A percentile compares a stretch with the other conserved stretches of the same genome.
Conservation (phyloP, 2,329 filamentous ascomycete species). For the Ophiostoma ulmi region DNA sequence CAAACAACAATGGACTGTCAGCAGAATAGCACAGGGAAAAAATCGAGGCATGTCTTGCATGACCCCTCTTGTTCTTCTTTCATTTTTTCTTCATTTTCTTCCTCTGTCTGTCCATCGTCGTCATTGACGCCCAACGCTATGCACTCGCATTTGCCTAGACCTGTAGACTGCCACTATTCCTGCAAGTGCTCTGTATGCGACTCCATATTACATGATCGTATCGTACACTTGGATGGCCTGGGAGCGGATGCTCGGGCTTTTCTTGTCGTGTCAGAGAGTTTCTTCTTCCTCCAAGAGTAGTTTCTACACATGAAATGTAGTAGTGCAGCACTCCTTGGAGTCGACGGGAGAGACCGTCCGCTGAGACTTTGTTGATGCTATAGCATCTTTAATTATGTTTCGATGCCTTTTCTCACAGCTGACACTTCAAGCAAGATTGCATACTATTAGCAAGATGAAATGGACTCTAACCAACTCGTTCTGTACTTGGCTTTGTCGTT, state of each 20-base stretch:
- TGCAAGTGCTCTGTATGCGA: too few relatives aligned
- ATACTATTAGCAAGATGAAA: too few relatives aligned
- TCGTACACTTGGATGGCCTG: not conserved
- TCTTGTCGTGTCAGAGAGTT: too few relatives aligned
- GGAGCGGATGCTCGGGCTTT: not conserved
- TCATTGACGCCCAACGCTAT: conserved; percentile 11
- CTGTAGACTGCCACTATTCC: not conserved
- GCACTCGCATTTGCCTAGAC: not conserved
- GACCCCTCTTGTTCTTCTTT: not conserved
- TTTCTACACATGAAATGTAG: not conserved
- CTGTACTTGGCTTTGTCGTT: not conserved
- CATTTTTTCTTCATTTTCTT: too few relatives aligned
- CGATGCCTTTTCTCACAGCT: too few relatives aligned
- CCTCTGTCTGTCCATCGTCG: not conserved
- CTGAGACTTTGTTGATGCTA: not conserved
- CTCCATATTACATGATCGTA: not conserved
- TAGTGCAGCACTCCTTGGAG: not conserved
- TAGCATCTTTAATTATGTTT: not conserved
- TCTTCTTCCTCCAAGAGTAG: too few relatives aligned
- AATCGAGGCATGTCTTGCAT: not conserved
- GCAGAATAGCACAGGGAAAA: not conserved
- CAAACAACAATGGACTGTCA: not conserved
- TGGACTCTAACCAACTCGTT: not conserved
- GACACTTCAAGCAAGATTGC: too few relatives aligned
- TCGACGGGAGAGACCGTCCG: not conserved